These are phyloP conservation scores for Tylopilus vinaceipallidus DNA, from an alignment of 768 basidiomycete genomes.

Conservation along the genomic window DNA sequence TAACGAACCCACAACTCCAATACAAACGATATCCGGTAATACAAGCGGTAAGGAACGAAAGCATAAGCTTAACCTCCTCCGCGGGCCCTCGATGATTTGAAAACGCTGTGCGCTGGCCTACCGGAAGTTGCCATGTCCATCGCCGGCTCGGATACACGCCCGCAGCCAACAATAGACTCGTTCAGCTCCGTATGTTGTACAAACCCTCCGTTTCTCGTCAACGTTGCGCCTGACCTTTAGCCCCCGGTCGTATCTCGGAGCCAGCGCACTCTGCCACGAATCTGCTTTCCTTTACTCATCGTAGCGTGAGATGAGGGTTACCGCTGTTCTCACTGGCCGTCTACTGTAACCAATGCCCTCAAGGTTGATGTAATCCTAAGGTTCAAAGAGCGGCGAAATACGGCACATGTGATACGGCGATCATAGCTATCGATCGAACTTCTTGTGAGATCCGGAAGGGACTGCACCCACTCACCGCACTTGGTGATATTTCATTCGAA, in stretches of 20 bases:
- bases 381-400: constrained; percentile 14
- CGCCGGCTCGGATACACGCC: not conserved
- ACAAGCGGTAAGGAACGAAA: constrained; percentile 8
- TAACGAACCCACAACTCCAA: not conserved
- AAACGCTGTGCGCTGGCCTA: constrained; percentile 9
- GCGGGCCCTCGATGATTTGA: constrained; percentile 27
- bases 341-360: not conserved
- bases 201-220: not conserved
- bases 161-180: not conserved
- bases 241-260: constrained; percentile 3
- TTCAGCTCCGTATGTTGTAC: not conserved
- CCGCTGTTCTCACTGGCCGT: not conserved
- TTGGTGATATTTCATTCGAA: constrained; percentile 28
- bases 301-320: not conserved
- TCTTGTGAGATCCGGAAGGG: constrained; percentile 13
- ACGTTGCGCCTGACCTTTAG: not conserved
- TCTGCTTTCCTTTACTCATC: not conserved
- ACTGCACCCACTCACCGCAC: constrained; percentile 10
- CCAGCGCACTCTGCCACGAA: not conserved
- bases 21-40: not conserved
- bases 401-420: constrained; percentile 19
- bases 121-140: constrained; percentile 13
- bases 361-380: constrained; percentile 12
- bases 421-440: constrained; percentile 21
- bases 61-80: constrained; percentile 18